phyloP scores from a whole-genome alignment of 2,329 filamentous ascomycete species.

The Cladorrhinum sp. region DNA sequence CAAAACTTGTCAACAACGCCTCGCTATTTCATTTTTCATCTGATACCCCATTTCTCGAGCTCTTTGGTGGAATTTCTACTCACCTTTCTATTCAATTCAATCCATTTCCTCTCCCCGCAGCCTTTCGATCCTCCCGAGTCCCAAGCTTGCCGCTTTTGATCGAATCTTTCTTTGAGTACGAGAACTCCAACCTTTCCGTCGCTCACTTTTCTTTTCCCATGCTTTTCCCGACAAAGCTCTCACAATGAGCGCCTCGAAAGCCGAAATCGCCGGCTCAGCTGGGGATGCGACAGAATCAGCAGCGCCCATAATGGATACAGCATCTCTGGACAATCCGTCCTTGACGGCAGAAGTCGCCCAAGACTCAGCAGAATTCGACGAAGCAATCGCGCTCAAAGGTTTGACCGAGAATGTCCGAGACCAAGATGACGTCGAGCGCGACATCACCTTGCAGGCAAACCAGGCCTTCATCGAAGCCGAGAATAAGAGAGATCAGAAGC shows the following conservation, averaged over 20 bases:
- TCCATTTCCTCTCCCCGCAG: neutral
- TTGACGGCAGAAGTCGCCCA: neutral
- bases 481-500: slow-evolving; percentile 60
- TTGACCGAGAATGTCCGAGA: slow-evolving; percentile 71
- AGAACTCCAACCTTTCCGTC: neutral
- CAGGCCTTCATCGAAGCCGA: slow-evolving; percentile 59
- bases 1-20: no score
- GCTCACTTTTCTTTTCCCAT: neutral
- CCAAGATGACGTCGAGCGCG: slow-evolving; percentile 86
- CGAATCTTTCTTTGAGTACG: neutral
- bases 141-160: neutral
- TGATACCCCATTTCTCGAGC: neutral
- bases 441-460: slow-evolving; percentile 67
- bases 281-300: neutral
- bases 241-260: neutral
- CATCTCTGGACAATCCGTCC: neutral
- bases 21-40: neutral
- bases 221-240: neutral
- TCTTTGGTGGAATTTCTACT: neutral
- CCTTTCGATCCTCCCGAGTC: neutral
- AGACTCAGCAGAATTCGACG: slow-evolving; percentile 41
- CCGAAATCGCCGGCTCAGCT: neutral
- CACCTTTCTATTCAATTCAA: neutral
- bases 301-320: neutral
- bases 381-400: slow-evolving; percentile 58